phyloP scores from a whole-genome alignment of 192 early-diverging fungal species.

The Coemansia sp. region DNA sequence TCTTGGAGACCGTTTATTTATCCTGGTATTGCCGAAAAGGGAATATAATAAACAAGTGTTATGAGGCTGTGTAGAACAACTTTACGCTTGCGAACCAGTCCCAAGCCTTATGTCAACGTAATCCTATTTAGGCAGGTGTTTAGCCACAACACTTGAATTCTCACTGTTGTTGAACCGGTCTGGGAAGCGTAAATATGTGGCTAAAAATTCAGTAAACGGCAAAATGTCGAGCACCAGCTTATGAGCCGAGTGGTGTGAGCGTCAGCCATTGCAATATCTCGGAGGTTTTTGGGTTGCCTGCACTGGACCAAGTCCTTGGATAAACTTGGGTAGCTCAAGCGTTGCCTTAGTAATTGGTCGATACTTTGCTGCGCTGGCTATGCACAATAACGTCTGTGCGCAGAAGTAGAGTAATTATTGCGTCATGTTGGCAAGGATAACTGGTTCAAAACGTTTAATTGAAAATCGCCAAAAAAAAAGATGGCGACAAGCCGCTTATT shows the following conservation, averaged over 20 bases:
- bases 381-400: neutral
- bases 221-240: neutral
- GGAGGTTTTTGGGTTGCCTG: constrained; percentile 9
- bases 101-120: constrained; percentile 3
- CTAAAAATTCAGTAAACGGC: neutral
- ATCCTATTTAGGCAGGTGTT: neutral
- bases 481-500: too few species aligned
- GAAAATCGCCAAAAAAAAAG: too few species aligned
- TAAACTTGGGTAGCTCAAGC: constrained; percentile 27
- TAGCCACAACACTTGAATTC: neutral
- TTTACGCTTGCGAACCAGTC: constrained; percentile 19
- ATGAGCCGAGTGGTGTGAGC: constrained; percentile 19
- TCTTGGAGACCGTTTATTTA: too few species aligned
- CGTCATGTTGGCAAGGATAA: too few species aligned
- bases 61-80: constrained; percentile 5
- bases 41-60: neutral
- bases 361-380: neutral
- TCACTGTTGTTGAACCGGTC: neutral
- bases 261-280: constrained; percentile 17
- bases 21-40: too few species aligned
- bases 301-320: constrained; percentile 18
- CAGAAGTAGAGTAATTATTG: too few species aligned
- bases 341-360: constrained; percentile 8
- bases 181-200: neutral
- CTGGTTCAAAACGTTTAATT: too few species aligned